Conservation (phyloP, 306 rosid genomes). For the Chamaecrista fasciculata region DNA sequence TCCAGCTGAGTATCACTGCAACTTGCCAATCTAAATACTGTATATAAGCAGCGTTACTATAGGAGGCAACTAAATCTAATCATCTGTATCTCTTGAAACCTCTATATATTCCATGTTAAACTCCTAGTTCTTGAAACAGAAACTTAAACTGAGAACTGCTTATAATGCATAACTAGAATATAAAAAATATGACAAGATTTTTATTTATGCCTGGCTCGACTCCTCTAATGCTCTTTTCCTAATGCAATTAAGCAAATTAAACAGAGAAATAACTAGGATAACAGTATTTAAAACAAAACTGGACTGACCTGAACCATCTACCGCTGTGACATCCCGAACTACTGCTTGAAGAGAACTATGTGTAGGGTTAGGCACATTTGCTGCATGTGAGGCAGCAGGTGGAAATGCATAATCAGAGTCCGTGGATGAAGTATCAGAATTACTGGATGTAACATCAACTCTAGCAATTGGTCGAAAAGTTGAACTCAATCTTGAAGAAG, state of each 20-base stretch:
- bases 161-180: background rate
- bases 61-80: conserved; percentile 19
- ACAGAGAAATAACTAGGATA: conserved; percentile 17
- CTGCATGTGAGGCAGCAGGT: conserved; percentile 47
- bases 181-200: conserved; percentile 6
- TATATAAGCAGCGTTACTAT: background rate
- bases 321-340: conserved; percentile 77
- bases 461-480: conserved; percentile 57
- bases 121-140: background rate
- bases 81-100: background rate
- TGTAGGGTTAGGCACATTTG: conserved; percentile 32
- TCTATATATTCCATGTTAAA: background rate
- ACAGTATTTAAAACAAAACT: conserved; percentile 30
- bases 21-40: background rate
- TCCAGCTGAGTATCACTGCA: background rate
- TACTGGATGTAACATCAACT: conserved; percentile 64
- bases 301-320: conserved; percentile 66
- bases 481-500: conserved; percentile 69
- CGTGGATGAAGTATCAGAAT: conserved; percentile 72
- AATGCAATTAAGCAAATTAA: conserved; percentile 18
- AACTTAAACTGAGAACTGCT: conserved; percentile 1
- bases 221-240: conserved; percentile 15
- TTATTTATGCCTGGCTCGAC: conserved; percentile 6
- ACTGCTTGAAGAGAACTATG: conserved; percentile 45
- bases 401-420: conserved; percentile 81